These are phyloP conservation scores for Coemansia sp. DNA, from an alignment of 192 early-diverging fungal genomes.

Conservation along the genomic window DNA sequence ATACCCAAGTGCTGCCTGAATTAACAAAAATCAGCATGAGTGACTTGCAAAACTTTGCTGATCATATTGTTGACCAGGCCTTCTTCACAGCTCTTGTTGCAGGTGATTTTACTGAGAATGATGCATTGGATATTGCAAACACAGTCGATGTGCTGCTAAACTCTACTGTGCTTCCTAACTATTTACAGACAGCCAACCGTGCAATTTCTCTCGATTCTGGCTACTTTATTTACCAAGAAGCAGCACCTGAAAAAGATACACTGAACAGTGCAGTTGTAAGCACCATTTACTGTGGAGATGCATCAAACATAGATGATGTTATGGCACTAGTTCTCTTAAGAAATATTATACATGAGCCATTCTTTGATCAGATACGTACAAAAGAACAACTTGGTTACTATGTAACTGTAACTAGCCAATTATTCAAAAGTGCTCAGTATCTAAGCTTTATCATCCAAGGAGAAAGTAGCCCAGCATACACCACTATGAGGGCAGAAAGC, in stretches of 20 bases:
- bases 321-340: constrained; percentile 62
- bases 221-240: constrained; percentile 13
- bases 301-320: constrained; percentile 56
- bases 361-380: constrained; percentile 54
- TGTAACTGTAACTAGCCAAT: background rate
- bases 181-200: background rate
- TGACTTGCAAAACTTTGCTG: constrained; percentile 70
- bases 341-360: constrained; percentile 74
- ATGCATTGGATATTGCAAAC: constrained; percentile 59
- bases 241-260: constrained; percentile 64
- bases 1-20: constrained; percentile 63
- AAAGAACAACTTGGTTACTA: constrained; percentile 8
- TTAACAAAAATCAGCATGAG: constrained; percentile 70
- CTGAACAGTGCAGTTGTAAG: constrained; percentile 80
- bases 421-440: background rate
- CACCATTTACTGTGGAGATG: constrained; percentile 73
- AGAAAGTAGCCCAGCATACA: constrained; percentile 6
- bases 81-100: constrained; percentile 74
- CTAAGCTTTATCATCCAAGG: background rate
- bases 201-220: constrained; percentile 25
- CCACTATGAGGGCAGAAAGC: background rate
- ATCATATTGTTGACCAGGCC: constrained; percentile 62
- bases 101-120: constrained; percentile 71
- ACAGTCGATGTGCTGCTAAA: constrained; percentile 58
- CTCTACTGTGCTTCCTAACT: constrained; percentile 54